Base-by-base conservation (phyloP, 1,284 basidiomycete genomes). In the Ustilago lituana region DNA sequence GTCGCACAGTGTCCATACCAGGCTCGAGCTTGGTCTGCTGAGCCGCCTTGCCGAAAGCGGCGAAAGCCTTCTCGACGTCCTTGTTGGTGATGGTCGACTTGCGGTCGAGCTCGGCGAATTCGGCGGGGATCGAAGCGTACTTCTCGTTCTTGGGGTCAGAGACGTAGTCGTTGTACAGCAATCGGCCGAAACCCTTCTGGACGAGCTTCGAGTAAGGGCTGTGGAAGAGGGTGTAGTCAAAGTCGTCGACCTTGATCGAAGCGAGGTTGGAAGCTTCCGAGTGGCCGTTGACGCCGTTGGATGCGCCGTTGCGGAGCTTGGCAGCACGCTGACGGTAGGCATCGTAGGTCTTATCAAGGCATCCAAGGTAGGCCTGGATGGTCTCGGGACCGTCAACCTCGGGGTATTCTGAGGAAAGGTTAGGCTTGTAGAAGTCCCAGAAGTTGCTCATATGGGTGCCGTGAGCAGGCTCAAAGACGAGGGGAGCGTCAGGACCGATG, bases 371-470 rank as follows among this genome's bases (percentile, higher is more conserved):
- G 48, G 93, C 92, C 57, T 92, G 91, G 70, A 98, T 91, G 23
- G 96, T 97, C 73, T 96, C 90, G 15, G 95, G 95, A 6, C 95
- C 95, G 83, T 98, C 95, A 53, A 98, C 96, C 78, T 92, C 91
- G 68, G 95, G 95, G 85, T 98, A 94, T 84, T 95, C 93, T 15
- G 79, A 81, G 17, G 70, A 74, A 32, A 82, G 71, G 73, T 82
- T 77, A 52, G 80, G 80, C 76, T 82, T 82, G 80, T 79, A 82
- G 47, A 80, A 81, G 69, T 78, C 78, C 85, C 95, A 98, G 1
- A 90, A 92, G 86, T 99, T 96, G 76, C 90, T 90, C 91, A 98
- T 98, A 86, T 96, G 92, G 51, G 90, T 93, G 44, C 95, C 95
- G 85, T 98, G 96, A 70, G 94, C 88, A 74, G 95, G 92, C 85